These are phyloP conservation scores for Colletotrichum nymphaeae DNA, from an alignment of 2,329 filamentous ascomycete species.

Conservation along the genomic window DNA sequence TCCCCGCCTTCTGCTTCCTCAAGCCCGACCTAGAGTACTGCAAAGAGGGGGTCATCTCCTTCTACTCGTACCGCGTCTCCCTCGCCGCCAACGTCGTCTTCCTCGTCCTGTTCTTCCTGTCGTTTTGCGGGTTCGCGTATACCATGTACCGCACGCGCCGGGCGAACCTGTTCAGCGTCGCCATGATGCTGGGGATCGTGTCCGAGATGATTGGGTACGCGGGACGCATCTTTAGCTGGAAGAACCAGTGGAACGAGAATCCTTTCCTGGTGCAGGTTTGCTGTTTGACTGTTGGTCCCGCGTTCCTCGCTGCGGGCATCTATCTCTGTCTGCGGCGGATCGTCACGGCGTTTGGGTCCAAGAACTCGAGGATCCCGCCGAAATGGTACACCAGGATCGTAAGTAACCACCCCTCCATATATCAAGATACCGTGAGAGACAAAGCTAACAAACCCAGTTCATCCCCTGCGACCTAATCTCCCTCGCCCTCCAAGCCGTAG, in stretches of 20 bases:
- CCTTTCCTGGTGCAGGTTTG: conserved; percentile 68
- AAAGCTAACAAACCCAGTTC: conserved; percentile 54
- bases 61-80: conserved; percentile 65
- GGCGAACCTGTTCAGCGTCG: conserved; percentile 62
- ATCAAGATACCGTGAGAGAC: no score
- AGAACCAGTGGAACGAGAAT: conserved; percentile 62
- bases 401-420: conserved; percentile 37
- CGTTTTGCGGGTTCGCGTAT: conserved; percentile 53
- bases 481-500: conserved; percentile 69
- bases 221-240: conserved; percentile 65
- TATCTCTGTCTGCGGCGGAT: conserved; percentile 70
- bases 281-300: conserved; percentile 72
- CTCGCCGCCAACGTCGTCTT: conserved; percentile 65
- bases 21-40: conserved; percentile 44
- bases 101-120: conserved; percentile 60
- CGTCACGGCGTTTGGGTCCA: conserved; percentile 58
- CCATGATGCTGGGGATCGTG: conserved; percentile 63
- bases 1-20: conserved; percentile 41
- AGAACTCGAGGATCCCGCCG: conserved; percentile 60
- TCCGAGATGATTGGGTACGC: conserved; percentile 70
- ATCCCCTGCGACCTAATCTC: conserved; percentile 72
- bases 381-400: conserved; percentile 62
- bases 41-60: conserved; percentile 44
- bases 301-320: conserved; percentile 72
- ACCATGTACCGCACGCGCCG: conserved; percentile 56